Percentiles rank a stretch among this genome's conserved stretches.
Conservation (phyloP, 2,329 filamentous ascomycete species). For the Fusarium fracticaudum region DNA sequence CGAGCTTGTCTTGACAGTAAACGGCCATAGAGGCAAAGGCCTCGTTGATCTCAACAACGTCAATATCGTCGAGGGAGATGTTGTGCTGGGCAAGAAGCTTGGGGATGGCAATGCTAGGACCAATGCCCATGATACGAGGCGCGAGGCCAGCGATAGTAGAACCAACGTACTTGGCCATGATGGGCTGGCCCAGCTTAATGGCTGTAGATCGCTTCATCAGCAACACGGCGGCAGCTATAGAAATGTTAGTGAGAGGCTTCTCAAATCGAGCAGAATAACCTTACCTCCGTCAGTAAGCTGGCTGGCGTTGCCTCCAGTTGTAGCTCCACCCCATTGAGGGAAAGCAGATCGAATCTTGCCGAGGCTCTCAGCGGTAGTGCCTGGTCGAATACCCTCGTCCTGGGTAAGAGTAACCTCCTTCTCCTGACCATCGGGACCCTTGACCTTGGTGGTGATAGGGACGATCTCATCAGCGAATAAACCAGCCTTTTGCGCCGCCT, state of each 20-base stretch:
- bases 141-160: constrained; percentile 90
- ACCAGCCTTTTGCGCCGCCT: constrained; percentile 88
- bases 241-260: constrained; percentile 12
- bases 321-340: constrained; percentile 85
- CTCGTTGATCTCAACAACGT: constrained; percentile 95
- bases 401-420: constrained; percentile 81
- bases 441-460: constrained; percentile 83
- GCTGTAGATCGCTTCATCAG: constrained; percentile 96
- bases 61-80: constrained; percentile 82
- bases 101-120: constrained; percentile 76
- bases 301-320: constrained; percentile 91
- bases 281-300: constrained; percentile 91
- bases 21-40: constrained; percentile 98
- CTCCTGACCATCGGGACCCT: constrained; percentile 82
- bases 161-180: constrained; percentile 93
- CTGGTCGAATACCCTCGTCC: constrained; percentile 91
- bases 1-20: constrained; percentile 82
- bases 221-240: constrained; percentile 79
- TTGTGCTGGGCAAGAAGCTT: constrained; percentile 88
- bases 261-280: constrained; percentile 24
- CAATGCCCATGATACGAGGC: constrained; percentile 96
- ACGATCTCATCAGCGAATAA: constrained; percentile 95
- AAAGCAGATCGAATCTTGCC: constrained; percentile 90
- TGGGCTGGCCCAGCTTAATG: constrained; percentile 85
- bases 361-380: constrained; percentile 85